Evolutionary conservation across 495 filamentous ascomycete species (phyloP).

Genomic region (Penicillium parvum): DNA sequence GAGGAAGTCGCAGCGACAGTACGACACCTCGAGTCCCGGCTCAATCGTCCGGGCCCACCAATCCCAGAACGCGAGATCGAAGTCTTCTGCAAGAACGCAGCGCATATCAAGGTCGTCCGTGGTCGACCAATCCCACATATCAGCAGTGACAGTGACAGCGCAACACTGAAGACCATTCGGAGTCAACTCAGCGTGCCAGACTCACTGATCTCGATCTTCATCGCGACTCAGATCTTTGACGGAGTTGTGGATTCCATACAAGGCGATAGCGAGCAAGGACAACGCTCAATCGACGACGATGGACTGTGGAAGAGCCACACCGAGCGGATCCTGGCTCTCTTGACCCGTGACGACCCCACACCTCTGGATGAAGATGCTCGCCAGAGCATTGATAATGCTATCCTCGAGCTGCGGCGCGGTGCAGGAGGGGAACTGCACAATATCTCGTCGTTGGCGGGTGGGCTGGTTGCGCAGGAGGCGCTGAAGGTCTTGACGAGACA

Average conservation of each 20-base stretch:
- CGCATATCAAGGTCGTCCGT: slow-evolving; percentile 83
- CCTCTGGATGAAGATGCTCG: slow-evolving; percentile 32
- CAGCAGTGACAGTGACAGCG: slow-evolving; percentile 24
- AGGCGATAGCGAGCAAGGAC: slow-evolving; percentile 3
- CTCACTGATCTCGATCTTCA: slow-evolving; percentile 72
- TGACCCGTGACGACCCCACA: slow-evolving; percentile 48
- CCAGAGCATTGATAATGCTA: slow-evolving; percentile 47
- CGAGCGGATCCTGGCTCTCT: slow-evolving; percentile 35
- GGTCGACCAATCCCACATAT: slow-evolving; percentile 52
- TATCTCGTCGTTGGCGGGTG: slow-evolving; percentile 83
- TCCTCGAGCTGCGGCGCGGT: slow-evolving; percentile 66
- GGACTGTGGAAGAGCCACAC: slow-evolving; percentile 38
- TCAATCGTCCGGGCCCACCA: slow-evolving; percentile 38
- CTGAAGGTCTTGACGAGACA: slow-evolving; percentile 96
- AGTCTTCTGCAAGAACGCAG: slow-evolving; percentile 91
- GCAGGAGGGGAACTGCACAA: slow-evolving; percentile 91
- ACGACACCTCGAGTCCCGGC: slow-evolving; percentile 52
- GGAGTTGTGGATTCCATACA: slow-evolving; percentile 43
- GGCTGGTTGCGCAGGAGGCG: slow-evolving; percentile 90
- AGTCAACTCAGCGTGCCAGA: slow-evolving; percentile 37
- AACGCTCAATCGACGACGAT: slow-evolving; percentile 32
- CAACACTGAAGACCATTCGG: slow-evolving; percentile 30
- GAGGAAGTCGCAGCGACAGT: slow-evolving; percentile 72
- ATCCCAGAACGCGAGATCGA: slow-evolving; percentile 78
- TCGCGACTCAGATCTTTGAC: slow-evolving; percentile 67